These are phyloP conservation scores for Bryopsis sp. DNA, from an alignment of 139 green algal genomes.

Conservation along the genomic window DNA sequence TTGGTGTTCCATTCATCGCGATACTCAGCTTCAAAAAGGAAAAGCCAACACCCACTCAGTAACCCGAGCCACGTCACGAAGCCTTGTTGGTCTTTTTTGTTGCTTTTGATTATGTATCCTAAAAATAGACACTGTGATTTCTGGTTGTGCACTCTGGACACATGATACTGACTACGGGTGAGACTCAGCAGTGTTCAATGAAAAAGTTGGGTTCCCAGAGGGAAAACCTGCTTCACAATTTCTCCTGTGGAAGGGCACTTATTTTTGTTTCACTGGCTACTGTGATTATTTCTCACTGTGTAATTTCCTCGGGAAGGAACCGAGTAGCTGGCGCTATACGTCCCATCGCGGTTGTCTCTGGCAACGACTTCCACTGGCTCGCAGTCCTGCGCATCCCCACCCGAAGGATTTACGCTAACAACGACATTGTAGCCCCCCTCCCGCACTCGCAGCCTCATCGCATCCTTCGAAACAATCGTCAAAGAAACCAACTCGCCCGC, in stretches of 20 bases:
- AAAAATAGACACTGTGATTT: no score
- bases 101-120: no score
- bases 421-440: conserved; percentile 48
- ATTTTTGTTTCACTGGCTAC: no score
- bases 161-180: no score
- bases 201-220: no score
- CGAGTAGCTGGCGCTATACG: conserved; percentile 72
- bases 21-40: conserved; percentile 32
- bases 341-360: conserved; percentile 67
- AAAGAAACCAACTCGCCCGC: conserved; percentile 43
- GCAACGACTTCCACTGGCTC: conserved; percentile 34
- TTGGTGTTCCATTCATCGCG: conserved; percentile 54
- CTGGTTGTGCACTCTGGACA: no score
- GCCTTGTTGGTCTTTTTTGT: no score
- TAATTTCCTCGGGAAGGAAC: conserved; percentile 66
- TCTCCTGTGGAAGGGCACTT: no score
- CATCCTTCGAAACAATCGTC: conserved; percentile 48
- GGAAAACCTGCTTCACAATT: no score
- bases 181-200: no score
- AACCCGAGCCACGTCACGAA: neutral
- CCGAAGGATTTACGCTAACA: conserved; percentile 32
- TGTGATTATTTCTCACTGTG: conserved; percentile 48
- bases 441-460: conserved; percentile 30
- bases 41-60: conserved; percentile 4
- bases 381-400: conserved; percentile 6